These are phyloP conservation scores for Didymellaceae sp. DNA, from an alignment of 2,329 filamentous ascomycete genomes.

Conservation along the genomic window DNA sequence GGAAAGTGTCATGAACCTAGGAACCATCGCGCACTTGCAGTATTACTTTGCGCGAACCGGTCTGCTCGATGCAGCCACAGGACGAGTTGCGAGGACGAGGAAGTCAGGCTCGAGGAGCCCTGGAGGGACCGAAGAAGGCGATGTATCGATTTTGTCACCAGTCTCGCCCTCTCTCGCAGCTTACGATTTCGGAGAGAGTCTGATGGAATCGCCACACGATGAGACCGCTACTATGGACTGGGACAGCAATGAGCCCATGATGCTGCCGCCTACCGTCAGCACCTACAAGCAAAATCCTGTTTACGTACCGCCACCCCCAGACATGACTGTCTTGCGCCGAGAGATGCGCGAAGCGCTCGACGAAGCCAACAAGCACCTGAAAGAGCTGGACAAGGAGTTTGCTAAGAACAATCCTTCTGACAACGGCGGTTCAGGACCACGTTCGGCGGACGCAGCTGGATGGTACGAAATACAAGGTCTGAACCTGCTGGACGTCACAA, in stretches of 20 bases:
- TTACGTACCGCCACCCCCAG: conserved; percentile 81
- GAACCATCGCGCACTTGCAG: conserved; percentile 95
- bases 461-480: conserved; percentile 91
- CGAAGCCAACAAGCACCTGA: conserved; percentile 71
- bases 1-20: conserved; percentile 94
- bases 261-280: conserved; percentile 96
- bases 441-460: conserved; percentile 58
- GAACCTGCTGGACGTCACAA: conserved; percentile 90
- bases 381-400: conserved; percentile 59
- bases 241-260: conserved; percentile 71
- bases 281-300: conserved; percentile 90
- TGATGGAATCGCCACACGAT: conserved; percentile 62
- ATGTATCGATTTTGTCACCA: conserved; percentile 36
- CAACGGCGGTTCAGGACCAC: conserved; percentile 19
- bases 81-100: conserved; percentile 76
- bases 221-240: conserved; percentile 57
- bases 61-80: conserved; percentile 90
- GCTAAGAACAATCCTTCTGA: conserved; percentile 11
- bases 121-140: conserved; percentile 42
- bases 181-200: conserved; percentile 43
- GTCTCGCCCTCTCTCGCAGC: conserved; percentile 27
- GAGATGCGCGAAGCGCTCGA: conserved; percentile 72
- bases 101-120: conserved; percentile 51
- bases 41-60: conserved; percentile 98
- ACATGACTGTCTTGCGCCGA: conserved; percentile 77